Evolutionary conservation across 2,329 filamentous ascomycete species (phyloP), one percentile per base, ranked within the genome.

Genomic region (Colletotrichum magnum): DNA sequence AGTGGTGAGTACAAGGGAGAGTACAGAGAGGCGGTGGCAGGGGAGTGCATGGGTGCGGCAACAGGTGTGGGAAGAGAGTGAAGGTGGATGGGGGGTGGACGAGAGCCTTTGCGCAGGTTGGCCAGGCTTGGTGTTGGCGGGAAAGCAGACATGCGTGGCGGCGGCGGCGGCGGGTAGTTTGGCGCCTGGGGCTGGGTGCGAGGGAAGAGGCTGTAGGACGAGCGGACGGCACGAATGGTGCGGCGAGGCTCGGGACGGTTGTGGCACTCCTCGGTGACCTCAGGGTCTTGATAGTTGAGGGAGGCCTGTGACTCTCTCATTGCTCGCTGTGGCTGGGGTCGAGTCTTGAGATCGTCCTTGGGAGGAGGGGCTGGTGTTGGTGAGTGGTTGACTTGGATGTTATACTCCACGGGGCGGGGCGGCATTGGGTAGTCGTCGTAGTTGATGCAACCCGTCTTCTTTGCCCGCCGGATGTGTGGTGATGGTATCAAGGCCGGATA

Each of bases 361-460:
- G 56, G n/a, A 21, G 24, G 51, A 51, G 56, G 50, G 50, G 56
- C 32, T 52, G 66, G 47, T 15, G 60, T 28, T 3, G 61, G 61
- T 12, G 54, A 43, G 62, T 52, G 56, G 18, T 60, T 56, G 18
- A 69, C 62, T 51, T 69, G 56, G 45, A 69, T 71, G 50, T 58
- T 72, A 48, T 72, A 72, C 56, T 71, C 53, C 50, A 73, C 47
- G 69, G 69, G 51, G 68, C 71, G 36, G 64, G 70, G 65, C 60
- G 77, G 53, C 74, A 77, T 58, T 71, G 77, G 71, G 62, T 74
- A 16, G 70, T 61, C 61, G 70, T 74, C 26, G 73, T 69, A 41
- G 66, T 65, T 69, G 64, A 71, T 69, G 26, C 60, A 58, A 43
- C 69, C 59, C 15, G 65, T 60, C 69, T 72, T 71, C 53, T 72